phyloP scores from a whole-genome alignment of 1,284 basidiomycete species.

The Ceratobasidium sp. region DNA sequence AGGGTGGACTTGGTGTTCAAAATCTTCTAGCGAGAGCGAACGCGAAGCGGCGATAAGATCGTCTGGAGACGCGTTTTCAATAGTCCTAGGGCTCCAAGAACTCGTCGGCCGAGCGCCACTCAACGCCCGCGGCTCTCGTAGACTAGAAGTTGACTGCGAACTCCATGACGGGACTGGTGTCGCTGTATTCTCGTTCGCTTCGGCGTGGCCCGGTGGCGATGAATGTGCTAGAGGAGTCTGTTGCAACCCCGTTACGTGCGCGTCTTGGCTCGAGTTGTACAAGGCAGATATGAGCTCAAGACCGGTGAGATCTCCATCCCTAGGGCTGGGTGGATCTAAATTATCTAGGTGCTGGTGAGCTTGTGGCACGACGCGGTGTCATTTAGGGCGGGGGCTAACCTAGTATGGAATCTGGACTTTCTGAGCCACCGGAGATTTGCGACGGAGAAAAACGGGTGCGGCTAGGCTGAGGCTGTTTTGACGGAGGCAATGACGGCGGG shows the following conservation, averaged over 20 bases:
- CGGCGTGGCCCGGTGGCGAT: background rate
- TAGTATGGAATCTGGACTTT: too few relatives aligned
- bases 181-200: background rate
- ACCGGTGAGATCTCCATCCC: background rate
- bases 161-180: conserved; percentile 30
- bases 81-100: conserved; percentile 20
- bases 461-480: background rate
- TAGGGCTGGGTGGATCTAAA: background rate
- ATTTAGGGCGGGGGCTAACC: too few relatives aligned
- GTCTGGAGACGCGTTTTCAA: conserved; percentile 6
- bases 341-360: conserved; percentile 2
- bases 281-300: conserved; percentile 9
- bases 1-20: conserved; percentile 5
- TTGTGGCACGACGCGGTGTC: background rate
- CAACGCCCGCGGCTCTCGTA: background rate
- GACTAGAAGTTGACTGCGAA: background rate
- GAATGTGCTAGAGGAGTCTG: background rate
- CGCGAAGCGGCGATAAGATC: conserved; percentile 31
- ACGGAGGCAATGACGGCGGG: background rate
- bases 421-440: too few relatives aligned
- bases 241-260: background rate
- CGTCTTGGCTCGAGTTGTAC: conserved; percentile 32
- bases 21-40: conserved; percentile 38
- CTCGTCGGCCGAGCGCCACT: conserved; percentile 29
- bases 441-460: too few relatives aligned